Evolutionary conservation across 2,329 filamentous ascomycete genomes (phyloP).

Genomic region (Raffaelea ambrosiae): DNA sequence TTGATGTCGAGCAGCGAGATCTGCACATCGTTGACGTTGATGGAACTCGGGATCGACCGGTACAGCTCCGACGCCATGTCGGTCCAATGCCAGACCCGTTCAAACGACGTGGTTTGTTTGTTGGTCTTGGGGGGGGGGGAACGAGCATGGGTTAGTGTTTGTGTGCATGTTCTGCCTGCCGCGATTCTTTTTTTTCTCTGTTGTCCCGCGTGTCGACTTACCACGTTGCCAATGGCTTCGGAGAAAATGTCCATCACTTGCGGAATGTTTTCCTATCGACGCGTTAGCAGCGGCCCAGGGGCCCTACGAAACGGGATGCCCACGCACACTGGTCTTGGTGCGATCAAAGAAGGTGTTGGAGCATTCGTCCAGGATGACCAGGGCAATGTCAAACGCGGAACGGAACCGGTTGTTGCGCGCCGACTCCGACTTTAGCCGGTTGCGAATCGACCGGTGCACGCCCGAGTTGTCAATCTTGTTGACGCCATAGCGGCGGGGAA

Average conservation of each 20-base stretch:
- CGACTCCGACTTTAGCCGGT: conserved; percentile 16
- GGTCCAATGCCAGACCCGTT: conserved; percentile 28
- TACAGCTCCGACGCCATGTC: conserved; percentile 14
- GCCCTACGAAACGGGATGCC: neutral
- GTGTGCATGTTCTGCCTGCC: too few relatives aligned
- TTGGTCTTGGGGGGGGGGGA: conserved; percentile 17
- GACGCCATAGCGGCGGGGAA: conserved; percentile 30
- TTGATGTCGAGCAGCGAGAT: conserved; percentile 30
- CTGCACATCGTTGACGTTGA: conserved; percentile 3
- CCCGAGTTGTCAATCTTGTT: conserved; percentile 30
- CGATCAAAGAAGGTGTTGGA: conserved; percentile 30
- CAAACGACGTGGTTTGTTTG: conserved; percentile 28
- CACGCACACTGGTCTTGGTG: conserved; percentile 2
- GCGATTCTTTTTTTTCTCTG: too few relatives aligned
- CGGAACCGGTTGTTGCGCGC: conserved; percentile 18
- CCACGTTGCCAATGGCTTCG: conserved; percentile 30
- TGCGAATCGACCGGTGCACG: conserved; percentile 31
- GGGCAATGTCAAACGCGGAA: conserved; percentile 31
- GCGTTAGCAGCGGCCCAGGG: neutral
- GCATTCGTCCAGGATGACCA: conserved; percentile 33
- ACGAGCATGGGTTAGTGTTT: too few relatives aligned
- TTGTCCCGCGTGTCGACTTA: too few relatives aligned
- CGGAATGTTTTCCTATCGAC: conserved; percentile 14
- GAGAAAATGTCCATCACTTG: conserved; percentile 32
- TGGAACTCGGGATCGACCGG: conserved; percentile 12